Evolutionary conservation across 1,284 basidiomycete genomes (phyloP).

Genomic region (Leccinum pachyderme): DNA sequence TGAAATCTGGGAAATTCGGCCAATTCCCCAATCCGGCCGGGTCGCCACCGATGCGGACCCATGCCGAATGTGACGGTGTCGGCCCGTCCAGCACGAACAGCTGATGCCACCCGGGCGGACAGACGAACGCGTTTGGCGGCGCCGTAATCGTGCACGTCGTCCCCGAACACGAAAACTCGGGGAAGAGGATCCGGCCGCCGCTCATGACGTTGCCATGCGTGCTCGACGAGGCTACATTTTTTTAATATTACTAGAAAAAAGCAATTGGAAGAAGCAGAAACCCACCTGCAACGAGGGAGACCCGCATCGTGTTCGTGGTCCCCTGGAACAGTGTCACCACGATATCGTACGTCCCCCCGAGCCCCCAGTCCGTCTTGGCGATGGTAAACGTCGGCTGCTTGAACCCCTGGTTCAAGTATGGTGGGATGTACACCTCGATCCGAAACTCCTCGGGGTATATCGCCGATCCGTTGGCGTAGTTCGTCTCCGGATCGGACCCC

Average conservation of each 20-base stretch:
- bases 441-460: conserved; percentile 67
- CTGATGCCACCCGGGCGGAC: conserved; percentile 74
- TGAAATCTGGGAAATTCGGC: conserved; percentile 65
- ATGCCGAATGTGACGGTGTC: conserved; percentile 67
- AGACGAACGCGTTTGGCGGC: conserved; percentile 63
- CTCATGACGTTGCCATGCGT: conserved; percentile 74
- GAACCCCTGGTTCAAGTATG: conserved; percentile 62
- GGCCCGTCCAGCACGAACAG: conserved; percentile 71
- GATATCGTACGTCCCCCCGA: conserved; percentile 51
- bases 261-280: not conserved
- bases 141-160: conserved; percentile 64
- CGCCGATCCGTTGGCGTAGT: conserved; percentile 35
- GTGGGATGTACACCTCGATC: conserved; percentile 74
- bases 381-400: conserved; percentile 59
- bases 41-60: conserved; percentile 76
- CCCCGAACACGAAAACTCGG: conserved; percentile 58
- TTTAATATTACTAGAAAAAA: not conserved
- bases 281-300: conserved; percentile 62
- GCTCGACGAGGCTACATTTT: conserved; percentile 57
- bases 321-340: conserved; percentile 57
- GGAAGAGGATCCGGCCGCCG: conserved; percentile 67
- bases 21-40: conserved; percentile 64
- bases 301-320: conserved; percentile 47
- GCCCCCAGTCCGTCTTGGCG: conserved; percentile 57
- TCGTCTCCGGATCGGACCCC: conserved; percentile 67